phyloP scores from a whole-genome alignment of 2,329 filamentous ascomycete species.

The Neurospora crassa region DNA sequence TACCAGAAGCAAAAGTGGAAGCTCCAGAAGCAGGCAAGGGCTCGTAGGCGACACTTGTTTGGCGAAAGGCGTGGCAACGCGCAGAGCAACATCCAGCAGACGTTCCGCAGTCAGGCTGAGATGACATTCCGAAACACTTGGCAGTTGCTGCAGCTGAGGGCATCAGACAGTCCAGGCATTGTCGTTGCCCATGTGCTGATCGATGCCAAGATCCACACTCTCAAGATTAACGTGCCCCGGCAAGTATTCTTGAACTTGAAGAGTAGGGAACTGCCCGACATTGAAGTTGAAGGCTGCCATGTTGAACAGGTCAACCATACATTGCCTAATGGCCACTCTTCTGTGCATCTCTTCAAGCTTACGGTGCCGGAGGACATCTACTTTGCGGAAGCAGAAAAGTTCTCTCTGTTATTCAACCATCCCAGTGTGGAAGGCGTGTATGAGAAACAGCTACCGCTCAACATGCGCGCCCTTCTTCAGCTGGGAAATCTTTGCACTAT shows the following conservation, averaged over 20 bases:
- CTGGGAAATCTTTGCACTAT: slow-evolving; percentile 89
- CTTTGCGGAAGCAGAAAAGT: slow-evolving; percentile 73
- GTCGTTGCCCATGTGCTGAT: slow-evolving; percentile 87
- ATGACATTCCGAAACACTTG: slow-evolving; percentile 84
- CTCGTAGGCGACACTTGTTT: slow-evolving; percentile 81
- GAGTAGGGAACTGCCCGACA: slow-evolving; percentile 74
- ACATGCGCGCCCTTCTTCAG: slow-evolving; percentile 77
- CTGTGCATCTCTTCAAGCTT: slow-evolving; percentile 87
- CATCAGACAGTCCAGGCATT: slow-evolving; percentile 75
- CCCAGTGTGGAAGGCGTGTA: slow-evolving; percentile 95
- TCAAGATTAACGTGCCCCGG: slow-evolving; percentile 83
- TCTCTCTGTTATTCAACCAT: slow-evolving; percentile 78
- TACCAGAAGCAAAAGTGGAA: slow-evolving; percentile 99
- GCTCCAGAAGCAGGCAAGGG: slow-evolving; percentile 83
- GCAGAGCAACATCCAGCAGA: slow-evolving; percentile 55
- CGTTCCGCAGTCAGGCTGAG: slow-evolving; percentile 88
- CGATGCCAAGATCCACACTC: slow-evolving; percentile 77
- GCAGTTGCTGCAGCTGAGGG: slow-evolving; percentile 83
- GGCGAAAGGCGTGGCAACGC: slow-evolving; percentile 67
- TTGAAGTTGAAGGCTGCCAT: slow-evolving; percentile 74
- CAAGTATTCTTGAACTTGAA: slow-evolving; percentile 90
- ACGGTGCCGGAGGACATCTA: slow-evolving; percentile 84
- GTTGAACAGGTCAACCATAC: slow-evolving; percentile 92
- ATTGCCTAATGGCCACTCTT: slow-evolving; percentile 88
- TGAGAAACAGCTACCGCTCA: slow-evolving; percentile 83